phyloP scores from a whole-genome alignment of 2,329 filamentous ascomycete genomes.

The Pseudogymnoascus sp. region DNA sequence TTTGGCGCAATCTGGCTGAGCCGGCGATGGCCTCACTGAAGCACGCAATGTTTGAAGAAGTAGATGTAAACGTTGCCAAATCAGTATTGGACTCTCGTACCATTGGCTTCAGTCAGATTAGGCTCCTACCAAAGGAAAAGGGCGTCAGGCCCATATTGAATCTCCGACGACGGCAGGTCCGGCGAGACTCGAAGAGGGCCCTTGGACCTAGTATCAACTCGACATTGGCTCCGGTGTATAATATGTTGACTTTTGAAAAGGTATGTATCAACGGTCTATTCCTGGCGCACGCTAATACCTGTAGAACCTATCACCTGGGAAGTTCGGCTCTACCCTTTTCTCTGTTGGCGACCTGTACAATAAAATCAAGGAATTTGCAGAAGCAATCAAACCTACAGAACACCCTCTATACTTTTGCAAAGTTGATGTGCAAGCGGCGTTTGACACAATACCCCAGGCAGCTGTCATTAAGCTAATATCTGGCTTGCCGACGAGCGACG shows the following conservation, averaged over 20 bases:
- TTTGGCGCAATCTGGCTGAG: slow-evolving; percentile 72
- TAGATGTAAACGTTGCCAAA: slow-evolving; percentile 49
- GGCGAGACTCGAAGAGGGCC: slow-evolving; percentile 42
- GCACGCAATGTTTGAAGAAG: slow-evolving; percentile 67
- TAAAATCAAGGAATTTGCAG: slow-evolving; percentile 62
- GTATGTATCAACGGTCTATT: slow-evolving; percentile 32
- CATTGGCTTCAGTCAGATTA: slow-evolving; percentile 69
- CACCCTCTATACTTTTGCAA: slow-evolving; percentile 75
- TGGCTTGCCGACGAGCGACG: slow-evolving; percentile 45
- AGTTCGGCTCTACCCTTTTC: slow-evolving; percentile 71
- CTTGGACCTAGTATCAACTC: slow-evolving; percentile 61
- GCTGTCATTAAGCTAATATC: slow-evolving; percentile 59
- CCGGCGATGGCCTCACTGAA: slow-evolving; percentile 63
- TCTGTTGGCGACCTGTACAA: slow-evolving; percentile 73
- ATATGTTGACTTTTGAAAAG: slow-evolving; percentile 71
- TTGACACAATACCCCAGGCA: slow-evolving; percentile 87
- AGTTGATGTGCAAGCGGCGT: slow-evolving; percentile 83
- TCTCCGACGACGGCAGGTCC: slow-evolving; percentile 55
- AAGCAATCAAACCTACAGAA: slow-evolving; percentile 32
- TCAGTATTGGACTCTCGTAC: slow-evolving; percentile 50
- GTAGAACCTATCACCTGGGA: slow-evolving; percentile 42
- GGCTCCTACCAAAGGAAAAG: slow-evolving; percentile 71
- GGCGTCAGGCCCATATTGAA: slow-evolving; percentile 84
- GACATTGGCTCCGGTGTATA: slow-evolving; percentile 64
- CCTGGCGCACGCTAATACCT: slow-evolving; percentile 14